Percentiles rank a stretch among this genome's conserved stretches.
These are phyloP conservation scores for Trypanosoma caninum DNA, from an alignment of 208 protist genomes.

Conservation along the genomic window DNA sequence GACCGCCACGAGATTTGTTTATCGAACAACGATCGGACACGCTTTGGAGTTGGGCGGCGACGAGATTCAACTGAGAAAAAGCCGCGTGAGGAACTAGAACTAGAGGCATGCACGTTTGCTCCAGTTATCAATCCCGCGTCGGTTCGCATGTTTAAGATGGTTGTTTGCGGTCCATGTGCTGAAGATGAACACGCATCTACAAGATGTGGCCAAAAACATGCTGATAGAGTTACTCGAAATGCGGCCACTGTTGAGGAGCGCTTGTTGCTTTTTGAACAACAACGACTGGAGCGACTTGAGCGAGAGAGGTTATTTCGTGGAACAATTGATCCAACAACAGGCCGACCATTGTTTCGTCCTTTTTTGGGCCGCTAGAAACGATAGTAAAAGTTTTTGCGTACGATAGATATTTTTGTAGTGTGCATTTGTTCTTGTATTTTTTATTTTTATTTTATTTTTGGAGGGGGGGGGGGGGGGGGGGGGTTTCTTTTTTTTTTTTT, in stretches of 20 bases:
- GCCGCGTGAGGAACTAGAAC: slow-evolving; percentile 12
- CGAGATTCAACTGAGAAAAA: not conserved
- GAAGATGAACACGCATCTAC: not conserved
- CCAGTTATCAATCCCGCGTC: slow-evolving; percentile 31
- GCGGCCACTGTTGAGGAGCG: slow-evolving; percentile 23
- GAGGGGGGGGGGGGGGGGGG: not conserved
- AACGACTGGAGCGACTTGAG: slow-evolving; percentile 20
- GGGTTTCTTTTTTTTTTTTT: slow-evolving; percentile 14
- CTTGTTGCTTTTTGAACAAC: slow-evolving; percentile 22
- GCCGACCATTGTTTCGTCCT: slow-evolving; percentile 21
- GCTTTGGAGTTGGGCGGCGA: not conserved
- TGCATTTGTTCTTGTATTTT: not conserved
- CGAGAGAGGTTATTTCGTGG: slow-evolving; percentile 15
- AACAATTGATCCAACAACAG: slow-evolving; percentile 17
- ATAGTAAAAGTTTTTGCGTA: not conserved
- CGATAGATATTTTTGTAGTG: not conserved
- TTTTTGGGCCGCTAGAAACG: slow-evolving; percentile 30
- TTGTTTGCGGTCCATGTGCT: slow-evolving; percentile 3
- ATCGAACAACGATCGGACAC: not conserved
- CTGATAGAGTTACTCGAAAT: slow-evolving; percentile 3
- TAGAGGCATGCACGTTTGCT: slow-evolving; percentile 30
- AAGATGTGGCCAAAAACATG: slow-evolving; percentile 12
- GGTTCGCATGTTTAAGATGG: slow-evolving; percentile 25
- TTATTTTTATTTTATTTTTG: not conserved
- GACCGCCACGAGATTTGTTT: not conserved